Percentiles rank a stretch among this genome's conserved stretches.
Evolutionary conservation across 768 basidiomycete species (phyloP).

Genomic region (Tylopilus sp.): DNA sequence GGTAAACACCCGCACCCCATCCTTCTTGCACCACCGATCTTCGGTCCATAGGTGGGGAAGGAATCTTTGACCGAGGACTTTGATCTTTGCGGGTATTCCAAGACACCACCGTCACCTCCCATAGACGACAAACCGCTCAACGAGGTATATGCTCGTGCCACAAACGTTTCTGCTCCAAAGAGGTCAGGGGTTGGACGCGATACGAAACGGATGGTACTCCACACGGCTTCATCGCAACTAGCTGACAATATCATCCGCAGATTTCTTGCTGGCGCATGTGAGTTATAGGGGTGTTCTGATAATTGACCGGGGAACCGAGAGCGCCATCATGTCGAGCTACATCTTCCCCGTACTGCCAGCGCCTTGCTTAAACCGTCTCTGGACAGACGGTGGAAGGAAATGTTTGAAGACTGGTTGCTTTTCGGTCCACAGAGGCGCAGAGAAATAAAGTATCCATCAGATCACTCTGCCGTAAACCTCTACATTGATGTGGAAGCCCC

Average conservation of each 20-base stretch:
- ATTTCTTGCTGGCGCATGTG: not conserved
- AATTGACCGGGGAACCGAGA: not conserved
- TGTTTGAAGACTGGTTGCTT: not conserved
- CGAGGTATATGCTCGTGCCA: not conserved
- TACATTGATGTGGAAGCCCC: constrained; percentile 6
- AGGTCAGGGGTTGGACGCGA: not conserved
- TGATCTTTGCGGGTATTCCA: not conserved
- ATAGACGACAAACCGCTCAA: not conserved
- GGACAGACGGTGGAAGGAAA: not conserved
- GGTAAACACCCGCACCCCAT: too few species aligned
- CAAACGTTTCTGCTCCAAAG: not conserved
- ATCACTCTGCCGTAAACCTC: constrained; percentile 7
- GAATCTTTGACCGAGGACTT: not conserved
- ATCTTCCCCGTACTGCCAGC: constrained; percentile 1
- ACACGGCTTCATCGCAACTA: too few species aligned
- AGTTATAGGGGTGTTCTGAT: not conserved
- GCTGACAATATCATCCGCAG: not conserved
- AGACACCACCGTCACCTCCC: not conserved
- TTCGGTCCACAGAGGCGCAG: not conserved
- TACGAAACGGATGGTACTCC: not conserved
- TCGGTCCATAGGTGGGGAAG: constrained; percentile 8
- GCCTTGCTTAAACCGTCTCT: constrained; percentile 1
- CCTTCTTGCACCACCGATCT: too few species aligned
- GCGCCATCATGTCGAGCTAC: not conserved
- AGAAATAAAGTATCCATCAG: not conserved